Evolutionary conservation across 352 stramenopile species (phyloP).

Genomic region (Peronospora destructor): DNA sequence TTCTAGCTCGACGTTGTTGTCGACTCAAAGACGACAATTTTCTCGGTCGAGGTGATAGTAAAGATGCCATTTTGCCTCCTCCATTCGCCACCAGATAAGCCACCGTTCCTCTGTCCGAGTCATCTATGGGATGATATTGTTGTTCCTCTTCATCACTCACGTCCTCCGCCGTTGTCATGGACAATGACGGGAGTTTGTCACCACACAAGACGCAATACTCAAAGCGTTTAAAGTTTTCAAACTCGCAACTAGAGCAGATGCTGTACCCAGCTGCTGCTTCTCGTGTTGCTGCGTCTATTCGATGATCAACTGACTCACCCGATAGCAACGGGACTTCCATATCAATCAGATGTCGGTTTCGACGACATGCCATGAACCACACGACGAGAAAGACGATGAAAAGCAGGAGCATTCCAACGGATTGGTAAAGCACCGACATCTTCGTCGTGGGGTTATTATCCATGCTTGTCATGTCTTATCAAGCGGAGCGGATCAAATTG

Average conservation of each 20-base stretch:
- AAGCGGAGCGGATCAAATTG: background rate
- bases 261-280: slow-evolving; percentile 51
- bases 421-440: slow-evolving; percentile 53
- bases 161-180: slow-evolving; percentile 21
- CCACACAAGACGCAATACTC: slow-evolving; percentile 59
- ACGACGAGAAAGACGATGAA: slow-evolving; percentile 48
- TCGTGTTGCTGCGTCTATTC: slow-evolving; percentile 53
- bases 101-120: slow-evolving; percentile 8
- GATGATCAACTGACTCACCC: slow-evolving; percentile 50
- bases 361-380: slow-evolving; percentile 44
- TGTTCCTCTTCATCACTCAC: slow-evolving; percentile 16
- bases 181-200: slow-evolving; percentile 35
- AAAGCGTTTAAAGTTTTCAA: slow-evolving; percentile 74
- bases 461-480: slow-evolving; percentile 5
- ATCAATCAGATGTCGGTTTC: slow-evolving; percentile 34
- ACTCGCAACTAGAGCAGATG: slow-evolving; percentile 43
- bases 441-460: slow-evolving; percentile 22
- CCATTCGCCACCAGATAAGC: slow-evolving; percentile 9
- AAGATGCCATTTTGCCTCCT: background rate
- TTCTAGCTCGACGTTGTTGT: slow-evolving; percentile 34
- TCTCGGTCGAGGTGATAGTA: slow-evolving; percentile 17
- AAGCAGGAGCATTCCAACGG: slow-evolving; percentile 44
- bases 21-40: slow-evolving; percentile 35
- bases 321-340: slow-evolving; percentile 49
- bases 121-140: slow-evolving; percentile 6